Evolutionary conservation across 495 filamentous ascomycete genomes (phyloP).

Genomic region (Geopyxis carbonaria): DNA sequence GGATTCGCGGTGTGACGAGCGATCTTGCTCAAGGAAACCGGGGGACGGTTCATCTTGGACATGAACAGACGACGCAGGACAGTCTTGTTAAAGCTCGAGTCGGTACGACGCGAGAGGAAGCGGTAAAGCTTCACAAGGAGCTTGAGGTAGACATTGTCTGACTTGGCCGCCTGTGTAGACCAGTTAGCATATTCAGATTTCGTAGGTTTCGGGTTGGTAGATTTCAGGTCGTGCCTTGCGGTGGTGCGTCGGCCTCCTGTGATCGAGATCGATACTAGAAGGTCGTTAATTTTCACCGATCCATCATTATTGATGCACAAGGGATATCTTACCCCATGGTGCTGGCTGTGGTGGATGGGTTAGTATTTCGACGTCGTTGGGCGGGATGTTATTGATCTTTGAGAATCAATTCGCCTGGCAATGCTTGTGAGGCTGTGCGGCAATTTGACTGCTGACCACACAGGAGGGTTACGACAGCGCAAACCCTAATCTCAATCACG

Average conservation of each 20-base stretch:
- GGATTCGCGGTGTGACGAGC: constrained; percentile 44
- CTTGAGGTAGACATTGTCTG: constrained; percentile 94
- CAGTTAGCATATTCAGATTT: constrained; percentile 9
- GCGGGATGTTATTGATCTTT: too few relatives aligned
- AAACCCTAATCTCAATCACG: too few relatives aligned
- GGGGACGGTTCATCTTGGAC: constrained; percentile 93
- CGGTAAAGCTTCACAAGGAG: constrained; percentile 97
- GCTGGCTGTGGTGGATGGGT: constrained; percentile 13
- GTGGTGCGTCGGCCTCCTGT: constrained; percentile 25
- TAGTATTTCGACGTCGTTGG: constrained; percentile 13
- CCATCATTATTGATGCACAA: constrained; percentile 4
- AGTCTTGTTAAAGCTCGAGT: constrained; percentile 90
- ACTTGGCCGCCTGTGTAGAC: constrained; percentile 78
- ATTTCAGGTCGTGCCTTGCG: constrained; percentile 21
- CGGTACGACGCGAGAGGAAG: constrained; percentile 94
- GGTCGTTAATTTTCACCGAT: constrained; percentile 8
- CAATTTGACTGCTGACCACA: too few relatives aligned
- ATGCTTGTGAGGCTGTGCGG: too few relatives aligned
- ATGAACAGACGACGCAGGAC: constrained; percentile 92
- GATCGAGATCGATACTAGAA: constrained; percentile 45
- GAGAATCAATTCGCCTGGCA: too few relatives aligned
- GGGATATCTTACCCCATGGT: constrained; percentile 22
- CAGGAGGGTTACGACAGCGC: too few relatives aligned
- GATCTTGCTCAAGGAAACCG: constrained; percentile 82
- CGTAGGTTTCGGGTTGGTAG: too few relatives aligned